Evolutionary conservation across 805 yeast genomes (phyloP), one percentile per base, ranked within the genome.

Genomic region (Spathaspora sp.): DNA sequence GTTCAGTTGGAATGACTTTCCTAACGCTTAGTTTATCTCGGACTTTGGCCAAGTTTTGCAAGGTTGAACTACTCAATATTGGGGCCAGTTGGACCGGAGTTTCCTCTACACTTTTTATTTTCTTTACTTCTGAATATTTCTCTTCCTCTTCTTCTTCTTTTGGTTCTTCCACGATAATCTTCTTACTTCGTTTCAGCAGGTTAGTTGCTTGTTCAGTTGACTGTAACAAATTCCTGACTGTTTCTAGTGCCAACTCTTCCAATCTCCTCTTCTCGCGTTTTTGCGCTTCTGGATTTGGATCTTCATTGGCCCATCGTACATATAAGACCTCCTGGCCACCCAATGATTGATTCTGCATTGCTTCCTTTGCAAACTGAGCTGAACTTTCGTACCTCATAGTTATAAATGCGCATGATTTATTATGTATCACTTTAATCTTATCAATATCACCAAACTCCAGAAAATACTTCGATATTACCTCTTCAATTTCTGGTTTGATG

Each of bases 311-410:
- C 98, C 98, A 92, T 56, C 89, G 77, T 1, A 92, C 80, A 53
- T 76, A 79, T 44, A 92, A 67, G 0, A 85, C 78, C 55, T 87
- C 96, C 52, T 80, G 78, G 42, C 79, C 83, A 43, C 79, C 83
- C 7, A 92, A 64, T 8, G 87, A 78, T 65, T 93, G 98, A 44
- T 85, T 85, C 40, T 86, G 81, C 97, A 93, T 89, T 1, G 96
- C 96, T 66, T 93, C 98, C 60, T 89, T 89, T 0, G 97, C 97
- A 74, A 93, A 94, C 65, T 93, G 97, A 0, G 97, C 97, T 62
- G 80, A 85, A 18, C 78, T 65, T 59, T 89, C 96, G 35, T 76
- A 65, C 51, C 75, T 75, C 62, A 72, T 93, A 0, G 87, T 85
- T 6, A 94, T 80, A 69, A 93, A 92, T 0, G 92, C 97, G 61